These are phyloP conservation scores for Sugiyamaella valdiviana DNA, from an alignment of 805 yeast genomes.

Conservation along the genomic window DNA sequence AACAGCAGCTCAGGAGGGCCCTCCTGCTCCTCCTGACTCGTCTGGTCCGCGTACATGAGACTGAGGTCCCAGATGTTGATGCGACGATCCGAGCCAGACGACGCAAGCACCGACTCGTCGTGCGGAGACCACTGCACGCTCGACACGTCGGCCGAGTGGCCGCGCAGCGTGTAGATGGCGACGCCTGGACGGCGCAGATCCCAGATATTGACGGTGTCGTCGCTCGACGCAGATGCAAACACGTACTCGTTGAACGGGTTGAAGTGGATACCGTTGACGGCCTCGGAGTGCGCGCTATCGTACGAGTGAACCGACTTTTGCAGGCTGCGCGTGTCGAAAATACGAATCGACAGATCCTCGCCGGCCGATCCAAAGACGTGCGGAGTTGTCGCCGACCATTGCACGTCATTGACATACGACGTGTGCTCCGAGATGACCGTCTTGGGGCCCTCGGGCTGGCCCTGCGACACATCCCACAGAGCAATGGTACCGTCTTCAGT, in stretches of 20 bases:
- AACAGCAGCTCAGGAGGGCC: slow-evolving; percentile 74
- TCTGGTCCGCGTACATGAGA: slow-evolving; percentile 46
- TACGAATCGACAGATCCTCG: slow-evolving; percentile 57
- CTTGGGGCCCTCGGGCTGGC: slow-evolving; percentile 1
- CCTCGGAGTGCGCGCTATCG: slow-evolving; percentile 25
- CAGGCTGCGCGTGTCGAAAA: slow-evolving; percentile 50
- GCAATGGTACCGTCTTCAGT: slow-evolving; percentile 67
- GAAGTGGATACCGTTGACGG: slow-evolving; percentile 59
- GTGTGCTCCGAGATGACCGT: slow-evolving; percentile 38
- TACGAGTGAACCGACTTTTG: slow-evolving; percentile 34
- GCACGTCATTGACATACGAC: slow-evolving; percentile 60
- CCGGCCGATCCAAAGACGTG: slow-evolving; percentile 62
- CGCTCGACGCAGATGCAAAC: slow-evolving; percentile 74
- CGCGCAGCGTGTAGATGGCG: slow-evolving; percentile 60
- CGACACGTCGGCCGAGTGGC: slow-evolving; percentile 55
- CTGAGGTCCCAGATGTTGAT: slow-evolving; percentile 70
- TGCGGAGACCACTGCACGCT: slow-evolving; percentile 50
- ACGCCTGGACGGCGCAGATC: slow-evolving; percentile 58
- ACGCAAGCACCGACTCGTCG: slow-evolving; percentile 49
- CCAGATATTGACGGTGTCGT: slow-evolving; percentile 62
- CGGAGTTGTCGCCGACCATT: slow-evolving; percentile 45
- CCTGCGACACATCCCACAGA: slow-evolving; percentile 55
- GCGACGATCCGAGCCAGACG: slow-evolving; percentile 63
- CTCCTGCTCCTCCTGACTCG: slow-evolving; percentile 45
- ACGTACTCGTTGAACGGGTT: slow-evolving; percentile 42